phyloP scores from a whole-genome alignment of 2,329 filamentous ascomycete genomes.

The Talaromyces sp. region DNA sequence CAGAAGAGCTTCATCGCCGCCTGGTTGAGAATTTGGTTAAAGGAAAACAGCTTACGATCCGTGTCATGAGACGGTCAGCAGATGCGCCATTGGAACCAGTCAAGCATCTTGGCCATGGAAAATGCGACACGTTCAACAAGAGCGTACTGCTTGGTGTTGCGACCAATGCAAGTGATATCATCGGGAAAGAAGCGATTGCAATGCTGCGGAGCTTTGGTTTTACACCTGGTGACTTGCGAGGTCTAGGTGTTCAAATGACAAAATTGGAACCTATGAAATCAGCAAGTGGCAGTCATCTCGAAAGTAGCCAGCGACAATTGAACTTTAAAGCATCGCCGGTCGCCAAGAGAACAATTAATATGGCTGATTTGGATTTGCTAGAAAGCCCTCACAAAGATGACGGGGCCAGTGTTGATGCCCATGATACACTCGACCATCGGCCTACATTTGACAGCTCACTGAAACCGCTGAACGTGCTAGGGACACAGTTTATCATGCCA shows the following conservation, averaged over 20 bases:
- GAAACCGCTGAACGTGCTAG: conserved; percentile 70
- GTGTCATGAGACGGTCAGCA: conserved; percentile 82
- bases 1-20: conserved; percentile 76
- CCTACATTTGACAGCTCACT: conserved; percentile 41
- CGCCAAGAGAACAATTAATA: conserved; percentile 24
- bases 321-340: conserved; percentile 58
- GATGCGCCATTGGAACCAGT: conserved; percentile 87
- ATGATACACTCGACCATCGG: conserved; percentile 29
- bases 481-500: conserved; percentile 90
- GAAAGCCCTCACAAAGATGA: conserved; percentile 41
- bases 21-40: conserved; percentile 79
- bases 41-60: conserved; percentile 84
- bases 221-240: conserved; percentile 86
- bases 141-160: conserved; percentile 77
- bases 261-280: conserved; percentile 77
- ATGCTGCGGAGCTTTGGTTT: conserved; percentile 79
- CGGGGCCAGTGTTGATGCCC: conserved; percentile 21
- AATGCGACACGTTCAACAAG: conserved; percentile 92
- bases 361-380: conserved; percentile 49
- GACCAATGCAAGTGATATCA: conserved; percentile 66
- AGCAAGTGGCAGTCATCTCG: conserved; percentile 48
- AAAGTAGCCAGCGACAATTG: conserved; percentile 75
- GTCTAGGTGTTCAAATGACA: conserved; percentile 88
- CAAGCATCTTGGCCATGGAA: conserved; percentile 92
- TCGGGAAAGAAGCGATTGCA: conserved; percentile 79